Conservation (phyloP, 768 basidiomycete species). For the Pulveroboletus sp. region DNA sequence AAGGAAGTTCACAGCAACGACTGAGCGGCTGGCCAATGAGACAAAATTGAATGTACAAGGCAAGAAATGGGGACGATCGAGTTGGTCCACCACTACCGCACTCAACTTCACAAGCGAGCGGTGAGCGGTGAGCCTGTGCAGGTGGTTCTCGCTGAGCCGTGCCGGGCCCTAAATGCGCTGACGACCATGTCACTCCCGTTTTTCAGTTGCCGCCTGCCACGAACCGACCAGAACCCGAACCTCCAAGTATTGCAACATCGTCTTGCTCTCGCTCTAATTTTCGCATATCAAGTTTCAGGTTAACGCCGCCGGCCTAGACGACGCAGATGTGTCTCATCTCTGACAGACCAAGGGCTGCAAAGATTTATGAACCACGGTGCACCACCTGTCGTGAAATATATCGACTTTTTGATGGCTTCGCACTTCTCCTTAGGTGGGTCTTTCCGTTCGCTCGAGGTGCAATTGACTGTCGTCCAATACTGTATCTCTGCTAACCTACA, state of each 20-base stretch:
- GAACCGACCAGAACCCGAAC: conserved; percentile 12
- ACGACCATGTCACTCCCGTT: conserved; percentile 25
- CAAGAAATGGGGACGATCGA: conserved; percentile 12
- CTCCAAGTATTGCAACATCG: not conserved
- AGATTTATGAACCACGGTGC: not conserved
- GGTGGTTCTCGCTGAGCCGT: conserved; percentile 26
- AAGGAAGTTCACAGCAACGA: not conserved
- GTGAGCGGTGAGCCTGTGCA: conserved; percentile 8
- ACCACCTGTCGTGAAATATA: not conserved
- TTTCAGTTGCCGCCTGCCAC: conserved; percentile 14
- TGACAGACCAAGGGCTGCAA: not conserved
- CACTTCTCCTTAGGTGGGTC: conserved; percentile 2
- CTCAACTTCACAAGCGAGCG: conserved; percentile 7
- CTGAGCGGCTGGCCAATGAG: conserved; percentile 15
- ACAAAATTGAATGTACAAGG: conserved; percentile 15
- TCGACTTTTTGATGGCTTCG: not conserved
- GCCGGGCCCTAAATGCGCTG: conserved; percentile 28
- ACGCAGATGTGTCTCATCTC: not conserved
- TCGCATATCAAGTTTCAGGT: not conserved
- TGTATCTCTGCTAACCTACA: not conserved
- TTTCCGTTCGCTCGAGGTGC: conserved; percentile 6
- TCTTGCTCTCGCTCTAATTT: not conserved
- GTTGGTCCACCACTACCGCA: not conserved
- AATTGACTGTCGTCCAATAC: not conserved
- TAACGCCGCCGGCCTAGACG: not conserved